These are phyloP conservation scores for Kwoniella sp. DNA, from an alignment of 768 basidiomycete species.

Conservation along the genomic window DNA sequence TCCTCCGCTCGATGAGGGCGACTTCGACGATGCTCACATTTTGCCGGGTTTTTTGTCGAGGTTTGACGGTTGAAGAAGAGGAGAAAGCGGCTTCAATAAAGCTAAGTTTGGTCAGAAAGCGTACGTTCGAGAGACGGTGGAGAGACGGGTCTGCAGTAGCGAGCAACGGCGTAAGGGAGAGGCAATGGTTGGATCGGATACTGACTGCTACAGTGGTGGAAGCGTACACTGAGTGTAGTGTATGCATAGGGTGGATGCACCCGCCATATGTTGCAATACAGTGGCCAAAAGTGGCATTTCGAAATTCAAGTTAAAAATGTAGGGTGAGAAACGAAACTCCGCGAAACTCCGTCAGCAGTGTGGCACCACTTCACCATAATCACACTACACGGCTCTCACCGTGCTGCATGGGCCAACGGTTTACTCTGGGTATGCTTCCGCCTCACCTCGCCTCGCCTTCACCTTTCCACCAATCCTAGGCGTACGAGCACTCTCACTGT, in stretches of 20 bases:
- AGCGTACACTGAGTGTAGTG: background rate
- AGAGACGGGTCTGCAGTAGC: constrained; percentile 9
- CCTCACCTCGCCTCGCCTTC: background rate
- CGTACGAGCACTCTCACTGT: background rate
- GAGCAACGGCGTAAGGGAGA: background rate
- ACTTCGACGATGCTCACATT: constrained; percentile 34
- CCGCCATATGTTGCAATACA: background rate
- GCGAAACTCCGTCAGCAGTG: constrained; percentile 45
- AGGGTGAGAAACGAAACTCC: constrained; percentile 35
- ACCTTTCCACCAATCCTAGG: background rate
- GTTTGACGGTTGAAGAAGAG: constrained; percentile 31
- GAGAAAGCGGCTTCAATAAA: background rate
- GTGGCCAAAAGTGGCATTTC: background rate
- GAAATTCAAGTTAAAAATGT: background rate
- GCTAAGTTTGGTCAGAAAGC: background rate
- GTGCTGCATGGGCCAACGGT: background rate
- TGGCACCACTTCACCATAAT: constrained; percentile 26
- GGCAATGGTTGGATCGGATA: background rate
- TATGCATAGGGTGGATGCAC: background rate
- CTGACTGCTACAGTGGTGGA: background rate
- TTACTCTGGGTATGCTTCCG: no score
- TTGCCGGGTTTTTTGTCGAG: constrained; percentile 24
- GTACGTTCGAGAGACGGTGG: background rate
- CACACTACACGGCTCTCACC: constrained; percentile 1
- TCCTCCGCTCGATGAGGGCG: no score